Evolutionary conservation across 257 asterid genomes (phyloP), one percentile per base, ranked within the genome.

Genomic region (Forsythia suspensa): DNA sequence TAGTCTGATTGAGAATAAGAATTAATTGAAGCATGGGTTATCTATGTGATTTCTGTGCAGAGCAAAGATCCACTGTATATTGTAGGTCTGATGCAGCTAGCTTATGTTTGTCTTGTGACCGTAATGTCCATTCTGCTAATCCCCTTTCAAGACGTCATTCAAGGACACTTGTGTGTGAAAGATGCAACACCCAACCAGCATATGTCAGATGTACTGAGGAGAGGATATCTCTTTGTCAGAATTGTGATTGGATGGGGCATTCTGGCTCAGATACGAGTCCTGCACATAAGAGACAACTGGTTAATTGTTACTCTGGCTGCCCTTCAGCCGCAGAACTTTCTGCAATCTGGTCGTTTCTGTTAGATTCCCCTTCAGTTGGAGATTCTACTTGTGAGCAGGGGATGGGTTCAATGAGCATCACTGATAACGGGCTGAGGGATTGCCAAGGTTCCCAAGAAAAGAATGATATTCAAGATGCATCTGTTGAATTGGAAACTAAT

Each of bases 51-150:
- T 85, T 83, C 82, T 87, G 91, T 71, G 86, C 69, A 73, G 89
- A 85, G 46, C 86, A 85, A 79, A 78, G 81, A 81, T 79, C 91
- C 29, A 73, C 80, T 52, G 82, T 87, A 18, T 85, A 83, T 70
- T 87, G 89, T 67, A 85, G 88, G 61, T 85, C 91, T 36, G 91
- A 87, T 76, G 82, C 86, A 71, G 91, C 91, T 61, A 83, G 84
- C 6, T 79, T 87, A 70, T 87, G 91, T 41, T 79, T 87, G 61
- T 85, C 91, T 43, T 87, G 91, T 59, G 91, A 87, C 69, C 88
- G 85, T 12, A 83, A 79, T 77, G 85, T 87, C 51, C 91, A 87
- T 84, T 87, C 88, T 39, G 91, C 91, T 61, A 87, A 87, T 81
- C 84, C 89, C 70, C 84, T 87, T 79, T 87, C 91, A n/a, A 86